A percentile compares a stretch with the other conserved stretches of the same genome.
Conservation (phyloP, 2,329 filamentous ascomycete genomes). For the Exophiala bonariae region DNA sequence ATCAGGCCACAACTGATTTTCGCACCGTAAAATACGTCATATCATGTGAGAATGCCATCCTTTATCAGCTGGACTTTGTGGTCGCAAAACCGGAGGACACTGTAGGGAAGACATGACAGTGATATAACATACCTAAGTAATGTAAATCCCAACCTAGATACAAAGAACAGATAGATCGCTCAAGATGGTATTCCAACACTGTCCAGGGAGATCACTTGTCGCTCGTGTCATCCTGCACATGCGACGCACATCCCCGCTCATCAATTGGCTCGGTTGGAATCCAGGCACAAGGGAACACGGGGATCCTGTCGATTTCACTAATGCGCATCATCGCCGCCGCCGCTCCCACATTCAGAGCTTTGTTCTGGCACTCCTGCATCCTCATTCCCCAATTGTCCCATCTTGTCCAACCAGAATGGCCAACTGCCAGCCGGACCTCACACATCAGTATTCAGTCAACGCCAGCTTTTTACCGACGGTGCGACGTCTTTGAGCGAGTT, state of each 20-base stretch:
- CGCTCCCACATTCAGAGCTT: not conserved
- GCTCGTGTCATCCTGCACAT: slow-evolving; percentile 7
- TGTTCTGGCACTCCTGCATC: no score
- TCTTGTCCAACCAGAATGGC: not conserved
- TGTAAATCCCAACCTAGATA: not conserved
- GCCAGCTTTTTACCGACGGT: slow-evolving; percentile 51
- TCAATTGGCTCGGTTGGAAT: slow-evolving; percentile 21
- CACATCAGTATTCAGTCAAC: slow-evolving; percentile 45
- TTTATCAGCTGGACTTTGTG: no score
- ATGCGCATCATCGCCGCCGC: slow-evolving; percentile 17
- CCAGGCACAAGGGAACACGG: slow-evolving; percentile 17
- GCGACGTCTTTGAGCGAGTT: slow-evolving; percentile 32
- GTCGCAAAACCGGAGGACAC: no score
- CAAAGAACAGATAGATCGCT: not conserved
- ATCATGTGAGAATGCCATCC: no score
- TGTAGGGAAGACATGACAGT: no score
- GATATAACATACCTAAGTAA: no score
- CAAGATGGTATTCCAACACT: no score
- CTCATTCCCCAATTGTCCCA: not conserved
- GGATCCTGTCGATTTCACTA: not conserved
- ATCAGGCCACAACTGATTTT: no score
- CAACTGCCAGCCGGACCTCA: no score
- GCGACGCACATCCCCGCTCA: not conserved
- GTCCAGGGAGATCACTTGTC: not conserved
- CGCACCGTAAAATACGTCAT: no score